phyloP scores from a whole-genome alignment of 2,329 filamentous ascomycete species.

The Immersiporthe knoxdaviesiana region DNA sequence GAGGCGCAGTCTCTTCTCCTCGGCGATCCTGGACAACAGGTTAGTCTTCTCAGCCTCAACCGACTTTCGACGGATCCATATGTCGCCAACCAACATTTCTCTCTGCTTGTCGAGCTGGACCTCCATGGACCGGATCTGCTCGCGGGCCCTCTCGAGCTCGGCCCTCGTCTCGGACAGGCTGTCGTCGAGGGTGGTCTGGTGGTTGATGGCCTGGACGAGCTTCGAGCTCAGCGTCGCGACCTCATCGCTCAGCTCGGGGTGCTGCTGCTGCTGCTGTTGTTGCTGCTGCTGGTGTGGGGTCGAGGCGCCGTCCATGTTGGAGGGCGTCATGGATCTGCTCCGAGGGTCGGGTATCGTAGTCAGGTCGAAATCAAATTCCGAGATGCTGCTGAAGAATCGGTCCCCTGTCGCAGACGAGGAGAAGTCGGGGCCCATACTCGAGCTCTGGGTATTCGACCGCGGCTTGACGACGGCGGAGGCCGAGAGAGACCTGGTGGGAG shows the following conservation, averaged over 20 bases:
- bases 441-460: constrained; percentile 43
- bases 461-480: constrained; percentile 45
- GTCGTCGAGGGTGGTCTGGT: constrained; percentile 91
- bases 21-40: constrained; percentile 60
- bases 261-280: no score
- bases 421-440: constrained; percentile 41
- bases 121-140: constrained; percentile 71
- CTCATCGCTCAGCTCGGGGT: constrained; percentile 67
- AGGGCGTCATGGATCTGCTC: constrained; percentile 54
- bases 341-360: constrained; percentile 71
- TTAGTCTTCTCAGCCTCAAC: constrained; percentile 73
- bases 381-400: constrained; percentile 41
- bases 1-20: constrained; percentile 67
- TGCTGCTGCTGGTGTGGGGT: constrained; percentile 43
- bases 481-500: constrained; percentile 43
- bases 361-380: constrained; percentile 62
- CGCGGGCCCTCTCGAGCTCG: constrained; percentile 75
- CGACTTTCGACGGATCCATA: constrained; percentile 74
- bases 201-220: constrained; percentile 95
- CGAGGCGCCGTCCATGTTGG: constrained; percentile 40
- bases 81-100: constrained; percentile 71
- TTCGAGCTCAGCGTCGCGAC: constrained; percentile 92
- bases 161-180: constrained; percentile 79
- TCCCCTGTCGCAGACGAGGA: constrained; percentile 32
- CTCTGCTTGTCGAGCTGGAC: constrained; percentile 66